phyloP scores from a whole-genome alignment of 2,329 filamentous ascomycete genomes.

The Raffaelea deltoideospora region DNA sequence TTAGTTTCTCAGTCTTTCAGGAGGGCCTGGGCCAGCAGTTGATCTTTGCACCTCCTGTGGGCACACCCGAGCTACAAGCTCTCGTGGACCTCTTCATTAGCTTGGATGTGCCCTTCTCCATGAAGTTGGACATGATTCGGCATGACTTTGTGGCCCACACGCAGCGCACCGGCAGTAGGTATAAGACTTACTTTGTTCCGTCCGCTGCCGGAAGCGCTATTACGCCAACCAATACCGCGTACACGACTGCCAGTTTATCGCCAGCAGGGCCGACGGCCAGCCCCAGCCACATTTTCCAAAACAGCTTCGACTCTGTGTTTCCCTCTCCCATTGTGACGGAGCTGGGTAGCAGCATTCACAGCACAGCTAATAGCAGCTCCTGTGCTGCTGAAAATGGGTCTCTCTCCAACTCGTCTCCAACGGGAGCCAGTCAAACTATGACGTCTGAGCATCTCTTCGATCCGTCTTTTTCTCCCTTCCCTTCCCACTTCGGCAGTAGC shows the following conservation, averaged over 20 bases:
- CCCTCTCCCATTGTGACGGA: too few species aligned
- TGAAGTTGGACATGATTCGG: conserved; percentile 22
- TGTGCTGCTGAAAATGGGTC: too few species aligned
- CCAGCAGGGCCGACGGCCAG: conserved; percentile 27
- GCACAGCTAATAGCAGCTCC: too few species aligned
- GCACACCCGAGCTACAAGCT: conserved; percentile 44
- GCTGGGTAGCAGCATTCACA: too few species aligned
- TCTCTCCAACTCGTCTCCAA: conserved; percentile 4
- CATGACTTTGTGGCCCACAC: conserved; percentile 12
- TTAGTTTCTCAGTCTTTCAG: conserved; percentile 44
- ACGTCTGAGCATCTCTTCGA: conserved; percentile 4
- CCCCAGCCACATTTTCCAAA: conserved; percentile 25
- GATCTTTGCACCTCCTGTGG: conserved; percentile 52
- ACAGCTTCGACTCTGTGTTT: conserved; percentile 17
- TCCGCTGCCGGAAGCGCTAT: neutral
- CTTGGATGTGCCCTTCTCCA: conserved; percentile 27
- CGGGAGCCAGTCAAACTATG: conserved; percentile 24
- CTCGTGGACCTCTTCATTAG: conserved; percentile 41
- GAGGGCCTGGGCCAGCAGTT: conserved; percentile 38
- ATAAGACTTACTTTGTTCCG: conserved; percentile 43
- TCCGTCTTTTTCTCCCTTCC: conserved; percentile 12
- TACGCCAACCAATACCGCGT: too few species aligned
- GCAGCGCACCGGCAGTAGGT: conserved; percentile 37
- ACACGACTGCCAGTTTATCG: conserved; percentile 17
- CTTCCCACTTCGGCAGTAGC: neutral